A percentile compares a stretch with the other conserved stretches of the same genome.
Conservation (phyloP, 768 basidiomycete species). For the Boletus reticulatus region DNA sequence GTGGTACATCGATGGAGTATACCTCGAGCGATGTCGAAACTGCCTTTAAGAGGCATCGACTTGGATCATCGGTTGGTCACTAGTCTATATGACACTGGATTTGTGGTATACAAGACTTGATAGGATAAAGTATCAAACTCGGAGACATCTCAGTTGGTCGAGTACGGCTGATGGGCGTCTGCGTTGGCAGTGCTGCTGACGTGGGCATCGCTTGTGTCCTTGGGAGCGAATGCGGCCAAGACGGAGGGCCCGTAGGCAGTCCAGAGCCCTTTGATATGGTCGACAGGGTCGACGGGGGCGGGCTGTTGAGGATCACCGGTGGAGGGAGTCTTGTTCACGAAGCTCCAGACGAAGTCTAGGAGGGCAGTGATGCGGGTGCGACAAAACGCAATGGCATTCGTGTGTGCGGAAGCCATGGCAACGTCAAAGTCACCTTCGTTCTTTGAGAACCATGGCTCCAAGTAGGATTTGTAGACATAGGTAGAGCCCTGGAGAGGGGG, state of each 20-base stretch:
- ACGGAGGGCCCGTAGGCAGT: slow-evolving; percentile 40
- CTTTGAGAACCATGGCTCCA: slow-evolving; percentile 57
- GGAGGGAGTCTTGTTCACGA: slow-evolving; percentile 40
- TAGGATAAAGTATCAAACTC: not conserved
- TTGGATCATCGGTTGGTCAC: slow-evolving; percentile 18
- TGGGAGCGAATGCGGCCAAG: slow-evolving; percentile 30
- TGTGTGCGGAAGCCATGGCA: slow-evolving; percentile 52
- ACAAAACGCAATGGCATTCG: slow-evolving; percentile 52
- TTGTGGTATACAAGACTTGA: slow-evolving; percentile 3
- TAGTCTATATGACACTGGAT: slow-evolving; percentile 5
- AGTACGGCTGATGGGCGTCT: not conserved
- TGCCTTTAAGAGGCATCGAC: slow-evolving; percentile 68
- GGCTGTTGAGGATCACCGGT: slow-evolving; percentile 22
- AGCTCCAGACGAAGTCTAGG: slow-evolving; percentile 45
- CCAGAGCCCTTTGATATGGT: slow-evolving; percentile 40
- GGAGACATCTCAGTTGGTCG: slow-evolving; percentile 13
- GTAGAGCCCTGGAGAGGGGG: slow-evolving; percentile 54
- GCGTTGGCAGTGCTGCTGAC: slow-evolving; percentile 3
- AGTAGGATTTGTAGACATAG: slow-evolving; percentile 57
- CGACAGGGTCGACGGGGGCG: slow-evolving; percentile 12
- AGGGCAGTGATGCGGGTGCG: slow-evolving; percentile 48
- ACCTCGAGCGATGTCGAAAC: slow-evolving; percentile 69
- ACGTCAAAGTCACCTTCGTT: slow-evolving; percentile 64
- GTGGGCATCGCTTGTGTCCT: slow-evolving; percentile 6
- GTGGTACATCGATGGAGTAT: slow-evolving; percentile 73